Evolutionary conservation across 2,329 filamentous ascomycete genomes (phyloP).

Genomic region (Ceratocystis huliohia): DNA sequence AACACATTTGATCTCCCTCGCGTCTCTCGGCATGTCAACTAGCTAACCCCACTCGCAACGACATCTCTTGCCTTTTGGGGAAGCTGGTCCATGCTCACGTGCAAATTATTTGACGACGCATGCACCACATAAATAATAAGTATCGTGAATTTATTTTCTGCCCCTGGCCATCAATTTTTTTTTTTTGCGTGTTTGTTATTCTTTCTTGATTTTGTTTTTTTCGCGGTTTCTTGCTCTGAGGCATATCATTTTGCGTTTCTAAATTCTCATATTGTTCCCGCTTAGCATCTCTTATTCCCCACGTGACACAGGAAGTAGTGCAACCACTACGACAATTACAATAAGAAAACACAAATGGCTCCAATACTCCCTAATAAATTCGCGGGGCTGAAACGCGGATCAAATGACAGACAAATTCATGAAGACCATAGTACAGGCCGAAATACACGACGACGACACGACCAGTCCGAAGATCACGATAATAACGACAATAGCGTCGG

Average conservation of each 20-base stretch:
- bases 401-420: background rate
- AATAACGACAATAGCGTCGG: background rate
- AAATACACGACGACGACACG: background rate
- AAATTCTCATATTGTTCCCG: background rate
- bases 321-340: background rate
- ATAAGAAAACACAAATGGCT: constrained; percentile 1
- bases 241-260: background rate
- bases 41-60: background rate
- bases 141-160: background rate
- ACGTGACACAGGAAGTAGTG: background rate
- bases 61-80: background rate
- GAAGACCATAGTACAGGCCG: background rate
- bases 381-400: background rate
- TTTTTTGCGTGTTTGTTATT: background rate
- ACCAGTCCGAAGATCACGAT: background rate
- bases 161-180: background rate
- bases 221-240: background rate
- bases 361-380: background rate
- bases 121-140: background rate
- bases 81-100: constrained; percentile 3
- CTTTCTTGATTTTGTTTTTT: background rate
- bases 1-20: background rate
- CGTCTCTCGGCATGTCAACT: background rate
- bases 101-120: constrained; percentile 3
- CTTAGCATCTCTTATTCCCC: background rate